These are phyloP conservation scores for Yamadazyma atlantica DNA, from an alignment of 1,139 yeast genomes.

Conservation along the genomic window DNA sequence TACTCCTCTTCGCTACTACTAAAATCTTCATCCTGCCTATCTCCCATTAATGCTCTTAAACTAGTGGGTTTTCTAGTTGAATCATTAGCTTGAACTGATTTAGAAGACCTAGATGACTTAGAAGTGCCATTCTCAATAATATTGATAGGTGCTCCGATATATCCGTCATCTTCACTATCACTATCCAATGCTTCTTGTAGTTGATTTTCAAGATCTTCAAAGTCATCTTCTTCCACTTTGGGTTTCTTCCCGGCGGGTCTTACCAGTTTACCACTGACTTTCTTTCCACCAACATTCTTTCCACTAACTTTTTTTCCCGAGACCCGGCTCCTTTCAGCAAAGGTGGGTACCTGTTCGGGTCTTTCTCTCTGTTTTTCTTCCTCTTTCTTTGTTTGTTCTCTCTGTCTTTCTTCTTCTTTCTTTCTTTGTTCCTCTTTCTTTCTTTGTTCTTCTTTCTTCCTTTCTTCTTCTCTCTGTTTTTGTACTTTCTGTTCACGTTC, in stretches of 20 bases:
- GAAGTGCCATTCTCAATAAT: constrained; percentile 8
- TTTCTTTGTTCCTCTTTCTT: constrained; percentile 1
- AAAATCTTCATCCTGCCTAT: constrained; percentile 26
- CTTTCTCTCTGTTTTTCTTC: neutral
- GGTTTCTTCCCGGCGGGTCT: constrained; percentile 1
- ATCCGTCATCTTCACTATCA: constrained; percentile 12
- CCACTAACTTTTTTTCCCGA: neutral
- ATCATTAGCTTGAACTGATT: too few relatives aligned
- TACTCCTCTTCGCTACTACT: constrained; percentile 39
- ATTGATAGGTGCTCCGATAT: constrained; percentile 13
- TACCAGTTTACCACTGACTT: constrained; percentile 2
- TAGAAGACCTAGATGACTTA: constrained; percentile 1
- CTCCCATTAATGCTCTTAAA: constrained; percentile 38
- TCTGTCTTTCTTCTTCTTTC: neutral
- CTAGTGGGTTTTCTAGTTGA: constrained; percentile 35
- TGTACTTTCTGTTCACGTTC: constrained; percentile 1
- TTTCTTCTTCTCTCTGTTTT: neutral
- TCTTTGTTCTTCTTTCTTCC: neutral
- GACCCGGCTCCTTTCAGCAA: too few relatives aligned
- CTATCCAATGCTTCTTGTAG: constrained; percentile 39
- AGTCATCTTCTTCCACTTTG: constrained; percentile 39
- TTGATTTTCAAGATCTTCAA: constrained; percentile 46
- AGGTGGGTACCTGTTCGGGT: neutral
- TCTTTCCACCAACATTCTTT: constrained; percentile 3
- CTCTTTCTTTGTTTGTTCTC: neutral